Conservation (phyloP, 139 green algal genomes). For the Chlorella sorokiniana region DNA sequence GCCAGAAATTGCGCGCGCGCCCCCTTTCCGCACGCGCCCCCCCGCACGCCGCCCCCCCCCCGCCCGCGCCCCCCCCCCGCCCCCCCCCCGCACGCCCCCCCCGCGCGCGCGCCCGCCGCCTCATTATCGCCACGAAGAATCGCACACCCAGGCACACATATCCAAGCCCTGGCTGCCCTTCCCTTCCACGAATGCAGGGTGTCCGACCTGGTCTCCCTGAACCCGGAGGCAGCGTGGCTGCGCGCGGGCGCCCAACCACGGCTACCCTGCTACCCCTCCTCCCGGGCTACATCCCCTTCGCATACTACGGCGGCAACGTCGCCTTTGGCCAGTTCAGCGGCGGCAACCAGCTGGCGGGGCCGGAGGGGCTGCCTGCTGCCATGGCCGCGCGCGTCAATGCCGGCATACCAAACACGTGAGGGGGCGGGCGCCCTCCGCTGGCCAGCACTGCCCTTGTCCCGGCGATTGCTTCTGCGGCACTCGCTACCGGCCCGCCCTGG, state of each 20-base stretch:
- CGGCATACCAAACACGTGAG: conserved; percentile 12
- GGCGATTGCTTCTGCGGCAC: not conserved
- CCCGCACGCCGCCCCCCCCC: too few species aligned
- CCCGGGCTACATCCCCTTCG: not conserved
- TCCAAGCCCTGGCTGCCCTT: not conserved
- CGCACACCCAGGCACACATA: not conserved
- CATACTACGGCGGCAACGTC: conserved; percentile 5
- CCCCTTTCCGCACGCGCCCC: too few species aligned
- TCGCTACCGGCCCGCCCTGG: not conserved
- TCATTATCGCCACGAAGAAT: too few species aligned
- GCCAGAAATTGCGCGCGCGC: too few species aligned
- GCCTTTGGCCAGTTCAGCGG: conserved; percentile 28
- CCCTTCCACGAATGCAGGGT: not conserved
- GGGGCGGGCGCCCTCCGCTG: not conserved
- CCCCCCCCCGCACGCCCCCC: too few species aligned
- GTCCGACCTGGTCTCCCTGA: conserved; percentile 28
- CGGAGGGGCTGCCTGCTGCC: conserved; percentile 23
- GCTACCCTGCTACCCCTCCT: conserved; percentile 36
- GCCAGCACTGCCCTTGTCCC: conserved; percentile 8
- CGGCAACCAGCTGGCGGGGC: conserved; percentile 31
- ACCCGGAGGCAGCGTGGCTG: not conserved
- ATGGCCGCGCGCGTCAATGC: conserved; percentile 27
- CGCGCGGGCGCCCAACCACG: not conserved
- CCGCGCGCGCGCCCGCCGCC: too few species aligned
- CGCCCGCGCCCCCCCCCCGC: too few species aligned